Conservation (phyloP, 1,139 yeast species). For the Geotrichum australiense region DNA sequence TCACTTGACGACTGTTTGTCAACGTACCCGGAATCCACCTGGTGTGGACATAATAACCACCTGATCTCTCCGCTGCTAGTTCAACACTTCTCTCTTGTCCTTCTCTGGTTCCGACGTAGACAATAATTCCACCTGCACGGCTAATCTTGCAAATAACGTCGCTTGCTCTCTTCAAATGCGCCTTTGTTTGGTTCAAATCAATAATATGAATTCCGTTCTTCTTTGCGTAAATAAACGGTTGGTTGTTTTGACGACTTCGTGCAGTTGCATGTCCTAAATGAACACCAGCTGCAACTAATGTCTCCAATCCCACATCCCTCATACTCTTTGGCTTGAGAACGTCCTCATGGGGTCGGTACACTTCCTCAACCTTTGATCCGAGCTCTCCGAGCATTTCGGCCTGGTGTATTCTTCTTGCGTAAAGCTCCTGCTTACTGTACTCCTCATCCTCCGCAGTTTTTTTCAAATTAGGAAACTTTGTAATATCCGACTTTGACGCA, state of each 20-base stretch:
- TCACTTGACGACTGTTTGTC: constrained; percentile 74
- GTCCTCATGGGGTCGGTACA: constrained; percentile 66
- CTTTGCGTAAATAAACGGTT: constrained; percentile 80
- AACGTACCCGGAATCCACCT: constrained; percentile 96
- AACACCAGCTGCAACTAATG: constrained; percentile 84
- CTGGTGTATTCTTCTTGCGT: constrained; percentile 58
- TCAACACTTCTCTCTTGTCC: constrained; percentile 72
- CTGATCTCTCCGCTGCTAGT: constrained; percentile 68
- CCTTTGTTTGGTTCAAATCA: constrained; percentile 75
- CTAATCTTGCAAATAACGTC: constrained; percentile 75
- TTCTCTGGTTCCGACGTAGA: constrained; percentile 77
- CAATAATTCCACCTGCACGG: constrained; percentile 73
- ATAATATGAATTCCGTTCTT: constrained; percentile 86
- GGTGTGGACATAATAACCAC: constrained; percentile 73
- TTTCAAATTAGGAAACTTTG: constrained; percentile 35
- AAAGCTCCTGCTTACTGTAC: constrained; percentile 71
- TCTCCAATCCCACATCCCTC: constrained; percentile 54
- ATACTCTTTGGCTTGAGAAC: constrained; percentile 52
- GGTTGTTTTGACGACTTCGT: constrained; percentile 76
- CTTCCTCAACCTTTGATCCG: constrained; percentile 60
- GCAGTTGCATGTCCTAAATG: constrained; percentile 87
- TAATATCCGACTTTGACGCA: constrained; percentile 1
- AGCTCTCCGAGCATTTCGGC: constrained; percentile 45
- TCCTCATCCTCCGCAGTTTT: constrained; percentile 39
- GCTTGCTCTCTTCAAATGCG: constrained; percentile 70